Evolutionary conservation across 1,284 basidiomycete species (phyloP).

Genomic region (Trichosporon sp.): DNA sequence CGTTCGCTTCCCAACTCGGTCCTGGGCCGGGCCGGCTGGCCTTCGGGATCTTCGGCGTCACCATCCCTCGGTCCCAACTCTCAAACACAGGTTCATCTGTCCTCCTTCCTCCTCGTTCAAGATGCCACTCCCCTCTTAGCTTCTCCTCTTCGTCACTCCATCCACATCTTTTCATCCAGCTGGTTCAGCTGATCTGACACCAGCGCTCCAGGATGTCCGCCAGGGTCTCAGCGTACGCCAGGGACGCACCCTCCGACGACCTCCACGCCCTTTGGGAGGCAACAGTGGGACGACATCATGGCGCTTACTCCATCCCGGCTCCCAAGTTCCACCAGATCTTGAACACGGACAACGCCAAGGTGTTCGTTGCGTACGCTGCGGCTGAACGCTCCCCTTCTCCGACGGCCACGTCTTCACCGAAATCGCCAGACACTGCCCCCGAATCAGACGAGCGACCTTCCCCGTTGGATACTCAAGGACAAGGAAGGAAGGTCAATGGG

Average conservation of each 20-base stretch:
- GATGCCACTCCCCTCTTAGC: not conserved
- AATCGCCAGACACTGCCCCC: not conserved
- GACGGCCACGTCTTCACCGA: not conserved
- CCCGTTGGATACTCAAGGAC: not conserved
- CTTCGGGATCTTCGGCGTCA: not conserved
- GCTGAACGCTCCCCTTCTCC: not conserved
- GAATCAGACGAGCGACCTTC: not conserved
- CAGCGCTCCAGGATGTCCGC: not conserved
- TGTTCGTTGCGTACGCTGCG: slow-evolving; percentile 14
- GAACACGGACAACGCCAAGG: slow-evolving; percentile 6
- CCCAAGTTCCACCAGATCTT: slow-evolving; percentile 18
- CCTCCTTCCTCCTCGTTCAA: not conserved
- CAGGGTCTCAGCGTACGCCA: not conserved
- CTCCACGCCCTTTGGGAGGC: slow-evolving; percentile 16
- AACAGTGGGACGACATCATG: slow-evolving; percentile 1
- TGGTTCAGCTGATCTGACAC: not conserved
- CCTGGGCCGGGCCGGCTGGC: no score
- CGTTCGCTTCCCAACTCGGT: not conserved
- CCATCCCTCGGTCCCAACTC: not conserved
- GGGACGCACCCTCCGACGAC: not conserved
- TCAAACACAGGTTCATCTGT: not conserved
- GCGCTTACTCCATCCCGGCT: slow-evolving; percentile 15
- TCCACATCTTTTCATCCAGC: not conserved
- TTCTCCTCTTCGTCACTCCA: not conserved
- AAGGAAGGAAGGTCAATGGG: not conserved